Evolutionary conservation across 108 stramenopile genomes (phyloP).

Genomic region (Hondaea fermentalgiana): DNA sequence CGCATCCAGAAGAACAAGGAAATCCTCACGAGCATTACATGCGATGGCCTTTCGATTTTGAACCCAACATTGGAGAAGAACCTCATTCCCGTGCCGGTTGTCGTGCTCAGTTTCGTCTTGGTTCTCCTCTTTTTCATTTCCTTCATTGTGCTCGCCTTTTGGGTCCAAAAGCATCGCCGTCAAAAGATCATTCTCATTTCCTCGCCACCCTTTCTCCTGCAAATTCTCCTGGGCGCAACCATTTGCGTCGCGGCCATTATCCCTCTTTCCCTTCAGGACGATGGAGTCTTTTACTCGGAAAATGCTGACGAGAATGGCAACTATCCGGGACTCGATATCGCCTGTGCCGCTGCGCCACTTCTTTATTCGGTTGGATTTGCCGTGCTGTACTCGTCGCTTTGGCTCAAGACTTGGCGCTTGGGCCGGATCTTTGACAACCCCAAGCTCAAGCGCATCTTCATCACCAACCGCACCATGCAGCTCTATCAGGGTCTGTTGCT

Average conservation of each 20-base stretch:
- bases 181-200: not conserved
- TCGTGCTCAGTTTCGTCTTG: not conserved
- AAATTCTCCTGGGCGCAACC: not conserved
- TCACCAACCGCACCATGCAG: not conserved
- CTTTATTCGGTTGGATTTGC: not conserved
- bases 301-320: not conserved
- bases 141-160: not conserved
- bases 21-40: not conserved
- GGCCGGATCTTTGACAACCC: not conserved
- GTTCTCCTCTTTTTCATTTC: not conserved
- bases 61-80: not conserved
- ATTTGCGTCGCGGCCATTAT: not conserved
- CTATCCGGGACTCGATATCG: not conserved
- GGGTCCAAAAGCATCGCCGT: not conserved
- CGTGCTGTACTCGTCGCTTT: not conserved
- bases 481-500: not conserved
- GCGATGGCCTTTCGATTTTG: not conserved
- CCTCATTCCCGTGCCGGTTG: not conserved
- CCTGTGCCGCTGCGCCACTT: not conserved
- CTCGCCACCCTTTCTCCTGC: not conserved
- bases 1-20: not conserved
- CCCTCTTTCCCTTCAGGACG: not conserved
- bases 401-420: not conserved
- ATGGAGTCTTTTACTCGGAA: not conserved
- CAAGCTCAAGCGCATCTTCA: constrained; percentile 2